Evolutionary conservation across 2,329 filamentous ascomycete genomes (phyloP).

Genomic region (Scorias spongiosa): DNA sequence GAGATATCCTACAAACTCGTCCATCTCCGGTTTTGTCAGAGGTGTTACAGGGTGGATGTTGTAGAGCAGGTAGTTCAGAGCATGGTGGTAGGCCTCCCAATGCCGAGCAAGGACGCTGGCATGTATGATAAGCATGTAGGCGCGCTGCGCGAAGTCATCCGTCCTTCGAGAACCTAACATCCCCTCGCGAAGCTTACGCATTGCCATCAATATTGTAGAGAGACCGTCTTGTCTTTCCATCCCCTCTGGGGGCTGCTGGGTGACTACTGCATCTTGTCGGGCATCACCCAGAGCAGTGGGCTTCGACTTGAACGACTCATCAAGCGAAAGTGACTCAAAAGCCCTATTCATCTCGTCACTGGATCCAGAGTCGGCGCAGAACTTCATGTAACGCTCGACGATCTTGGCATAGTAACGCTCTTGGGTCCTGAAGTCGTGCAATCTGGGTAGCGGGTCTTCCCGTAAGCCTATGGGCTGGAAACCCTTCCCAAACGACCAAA

Average conservation of each 20-base stretch:
- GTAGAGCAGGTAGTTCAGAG: conserved; percentile 63
- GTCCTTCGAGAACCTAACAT: conserved; percentile 62
- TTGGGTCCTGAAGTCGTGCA: conserved; percentile 56
- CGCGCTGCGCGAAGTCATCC: conserved; percentile 72
- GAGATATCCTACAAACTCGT: conserved; percentile 66
- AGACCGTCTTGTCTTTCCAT: conserved; percentile 41
- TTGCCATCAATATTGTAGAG: conserved; percentile 60
- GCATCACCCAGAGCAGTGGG: not conserved
- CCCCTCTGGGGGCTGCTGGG: conserved; percentile 2
- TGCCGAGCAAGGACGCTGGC: conserved; percentile 67
- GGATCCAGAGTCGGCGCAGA: conserved; percentile 61
- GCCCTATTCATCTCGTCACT: conserved; percentile 59
- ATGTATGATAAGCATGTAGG: conserved; percentile 83
- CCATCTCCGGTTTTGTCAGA: conserved; percentile 55
- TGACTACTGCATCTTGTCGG: not conserved
- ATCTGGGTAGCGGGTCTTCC: conserved; percentile 14
- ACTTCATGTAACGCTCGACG: conserved; percentile 74
- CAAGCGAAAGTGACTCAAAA: conserved; percentile 49
- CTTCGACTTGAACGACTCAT: not conserved
- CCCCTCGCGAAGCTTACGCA: conserved; percentile 84
- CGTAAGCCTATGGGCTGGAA: not conserved
- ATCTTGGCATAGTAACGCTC: conserved; percentile 79
- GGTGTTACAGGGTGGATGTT: conserved; percentile 50
- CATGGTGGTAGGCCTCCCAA: conserved; percentile 79
- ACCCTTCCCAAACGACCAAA: no score